phyloP scores from a whole-genome alignment of 805 yeast species.

The Millerozyma miso region DNA sequence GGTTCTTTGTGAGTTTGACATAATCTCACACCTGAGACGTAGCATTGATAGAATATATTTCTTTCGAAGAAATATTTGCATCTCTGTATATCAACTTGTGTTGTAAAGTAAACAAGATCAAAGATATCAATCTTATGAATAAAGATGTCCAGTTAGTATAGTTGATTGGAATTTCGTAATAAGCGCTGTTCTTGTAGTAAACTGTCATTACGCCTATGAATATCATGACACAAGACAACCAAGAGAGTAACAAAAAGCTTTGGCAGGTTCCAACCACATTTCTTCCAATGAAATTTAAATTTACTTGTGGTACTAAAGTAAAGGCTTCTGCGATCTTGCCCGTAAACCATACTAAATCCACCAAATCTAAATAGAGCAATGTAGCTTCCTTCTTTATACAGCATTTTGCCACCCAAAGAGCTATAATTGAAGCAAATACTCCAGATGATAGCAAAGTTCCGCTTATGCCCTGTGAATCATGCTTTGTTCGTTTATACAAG shows the following conservation, averaged over 20 bases:
- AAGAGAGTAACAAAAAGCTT: conserved; percentile 2
- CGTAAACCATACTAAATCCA: conserved; percentile 38
- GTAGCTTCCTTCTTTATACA: conserved; percentile 1
- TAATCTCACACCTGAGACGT: not conserved
- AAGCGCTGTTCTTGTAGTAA: conserved; percentile 4
- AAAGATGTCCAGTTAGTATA: conserved; percentile 13
- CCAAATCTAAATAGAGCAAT: conserved; percentile 34
- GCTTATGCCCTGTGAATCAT: conserved; percentile 36
- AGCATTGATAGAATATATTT: conserved; percentile 1
- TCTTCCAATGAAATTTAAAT: conserved; percentile 34
- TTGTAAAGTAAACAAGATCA: conserved; percentile 5
- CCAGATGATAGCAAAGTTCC: not conserved
- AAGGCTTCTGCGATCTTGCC: conserved; percentile 19
- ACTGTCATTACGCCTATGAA: conserved; percentile 7
- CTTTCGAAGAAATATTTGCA: conserved; percentile 2
- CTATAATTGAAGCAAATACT: conserved; percentile 2
- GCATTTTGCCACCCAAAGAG: conserved; percentile 2
- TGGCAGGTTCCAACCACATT: conserved; percentile 18
- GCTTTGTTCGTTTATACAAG: conserved; percentile 24
- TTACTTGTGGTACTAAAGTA: conserved; percentile 38
- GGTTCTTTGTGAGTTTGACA: conserved; percentile 38
- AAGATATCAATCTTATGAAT: not conserved
- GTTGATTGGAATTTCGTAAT: conserved; percentile 20
- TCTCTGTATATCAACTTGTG: conserved; percentile 5
- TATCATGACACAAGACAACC: conserved; percentile 5